Percentiles rank a stretch among this genome's conserved stretches.
Evolutionary conservation across 2,329 filamentous ascomycete genomes (phyloP).

Genomic region (Neonectria sp.): DNA sequence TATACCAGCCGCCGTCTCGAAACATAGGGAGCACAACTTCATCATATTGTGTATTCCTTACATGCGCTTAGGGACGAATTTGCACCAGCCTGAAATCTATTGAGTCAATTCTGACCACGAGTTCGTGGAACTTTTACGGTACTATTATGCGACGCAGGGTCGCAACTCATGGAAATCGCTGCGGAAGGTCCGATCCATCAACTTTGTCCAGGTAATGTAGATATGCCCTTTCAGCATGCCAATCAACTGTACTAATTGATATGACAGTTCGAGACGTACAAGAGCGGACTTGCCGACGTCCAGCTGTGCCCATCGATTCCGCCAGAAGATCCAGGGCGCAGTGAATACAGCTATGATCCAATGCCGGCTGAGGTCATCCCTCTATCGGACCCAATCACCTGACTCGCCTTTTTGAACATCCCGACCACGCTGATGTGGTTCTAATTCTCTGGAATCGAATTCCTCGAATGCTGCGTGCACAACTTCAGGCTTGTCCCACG

Average conservation of each 20-base stretch:
- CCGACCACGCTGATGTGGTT: constrained; percentile 11
- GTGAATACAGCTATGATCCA: too few species aligned
- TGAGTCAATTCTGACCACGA: constrained; percentile 24
- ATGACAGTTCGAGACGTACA: constrained; percentile 6
- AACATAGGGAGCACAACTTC: constrained; percentile 10
- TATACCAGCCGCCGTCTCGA: too few species aligned
- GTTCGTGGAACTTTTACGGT: constrained; percentile 10
- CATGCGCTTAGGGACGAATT: constrained; percentile 7
- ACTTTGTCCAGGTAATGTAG: constrained; percentile 22
- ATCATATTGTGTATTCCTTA: constrained; percentile 25
- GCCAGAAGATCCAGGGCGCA: constrained; percentile 2
- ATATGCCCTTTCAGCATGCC: too few species aligned
- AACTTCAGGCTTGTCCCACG: constrained; percentile 9
- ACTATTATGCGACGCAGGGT: too few species aligned
- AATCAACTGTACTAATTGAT: too few species aligned
- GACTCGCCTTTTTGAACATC: constrained; percentile 28
- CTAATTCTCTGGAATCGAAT: constrained; percentile 24
- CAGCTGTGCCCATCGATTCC: too few species aligned
- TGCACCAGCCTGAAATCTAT: constrained; percentile 31
- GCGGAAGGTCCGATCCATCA: not conserved
- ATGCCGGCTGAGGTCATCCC: not conserved
- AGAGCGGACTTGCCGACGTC: constrained; percentile 3
- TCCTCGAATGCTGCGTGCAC: constrained; percentile 6
- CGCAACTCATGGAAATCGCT: constrained; percentile 10
- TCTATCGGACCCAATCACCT: constrained; percentile 17